Evolutionary conservation across 1,139 yeast genomes (phyloP).

Genomic region (Candida buenavistaensis): DNA sequence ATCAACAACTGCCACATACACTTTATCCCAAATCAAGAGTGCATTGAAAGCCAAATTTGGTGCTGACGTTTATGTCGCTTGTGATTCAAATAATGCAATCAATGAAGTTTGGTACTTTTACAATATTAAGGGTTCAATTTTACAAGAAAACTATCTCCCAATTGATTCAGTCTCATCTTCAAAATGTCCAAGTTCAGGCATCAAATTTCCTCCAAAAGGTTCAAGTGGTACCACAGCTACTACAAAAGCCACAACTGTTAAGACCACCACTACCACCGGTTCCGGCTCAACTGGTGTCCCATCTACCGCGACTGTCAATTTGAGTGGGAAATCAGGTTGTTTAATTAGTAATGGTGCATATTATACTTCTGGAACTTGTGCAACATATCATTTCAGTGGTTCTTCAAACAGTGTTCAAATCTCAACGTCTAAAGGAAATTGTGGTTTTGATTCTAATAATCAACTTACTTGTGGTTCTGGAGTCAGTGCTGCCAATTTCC

Average conservation of each 20-base stretch:
- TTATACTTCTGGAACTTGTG: constrained; percentile 84
- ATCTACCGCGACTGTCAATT: constrained; percentile 41
- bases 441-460: constrained; percentile 48
- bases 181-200: constrained; percentile 69
- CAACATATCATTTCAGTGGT: constrained; percentile 51
- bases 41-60: constrained; percentile 60
- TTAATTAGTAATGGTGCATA: constrained; percentile 81
- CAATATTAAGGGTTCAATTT: constrained; percentile 71
- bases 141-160: constrained; percentile 61
- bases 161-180: constrained; percentile 51
- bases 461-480: constrained; percentile 34
- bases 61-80: constrained; percentile 67
- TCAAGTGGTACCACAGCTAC: constrained; percentile 3
- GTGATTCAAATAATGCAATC: constrained; percentile 59
- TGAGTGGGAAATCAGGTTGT: constrained; percentile 68
- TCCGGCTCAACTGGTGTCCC: constrained; percentile 30
- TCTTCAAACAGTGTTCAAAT: constrained; percentile 69
- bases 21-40: constrained; percentile 58
- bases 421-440: constrained; percentile 68
- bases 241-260: constrained; percentile 12
- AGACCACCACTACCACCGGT: constrained; percentile 1
- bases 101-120: constrained; percentile 91
- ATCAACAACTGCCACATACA: constrained; percentile 56
- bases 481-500: constrained; percentile 42
- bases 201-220: constrained; percentile 73